Evolutionary conservation across 2,329 filamentous ascomycete genomes (phyloP), one percentile per base, ranked within the genome.

Genomic region (Trichoderma sp.): DNA sequence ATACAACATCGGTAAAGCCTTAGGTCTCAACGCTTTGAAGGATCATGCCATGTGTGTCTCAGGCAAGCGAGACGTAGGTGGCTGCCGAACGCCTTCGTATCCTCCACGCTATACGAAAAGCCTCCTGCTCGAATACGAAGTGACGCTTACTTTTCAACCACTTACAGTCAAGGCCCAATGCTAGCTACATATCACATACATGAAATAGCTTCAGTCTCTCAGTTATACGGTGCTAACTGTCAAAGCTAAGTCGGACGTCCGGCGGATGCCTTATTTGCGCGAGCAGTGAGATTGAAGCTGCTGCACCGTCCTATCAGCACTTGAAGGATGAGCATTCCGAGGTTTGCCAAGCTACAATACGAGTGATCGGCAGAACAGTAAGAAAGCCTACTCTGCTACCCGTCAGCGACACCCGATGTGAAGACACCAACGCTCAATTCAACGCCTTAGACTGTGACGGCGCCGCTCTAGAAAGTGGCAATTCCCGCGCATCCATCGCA

Each of bases 41-140:
- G 49, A 60, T 60, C 65, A 59, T 67, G 63, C 43, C 65, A 59
- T 67, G 54, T 58, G 14, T 49, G 52, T 58, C 63, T 58, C 18
- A 49, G 52, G 52, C 55, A 43, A 58, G 59, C 24, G 67, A 49
- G 54, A 66, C 68, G 68, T 69, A 69, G 68, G 55, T 65, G 68
- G 68, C 68, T 66, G 60, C 68, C 32, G 16, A n/a, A 58, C 51
- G 32, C 24, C 43, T 65, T 66, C 68, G 68, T 69, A 69, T 69
- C 55, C 37, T 69, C 14, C 51, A 55, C 51, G 61, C 68, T 59
- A 59, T 54, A 66, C 68, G 68, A 69, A 43, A 46, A 69, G 61
- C 61, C 68, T 69, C 68, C 26, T 32, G 68, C 55, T 51, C 24
- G 66, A 64, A 68, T 68, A 64, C 66, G 66, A 63, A 58, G 59